Evolutionary conservation across 2,329 filamentous ascomycete genomes (phyloP), one percentile per base, ranked within the genome.

Genomic region (Clarireedia sp.): DNA sequence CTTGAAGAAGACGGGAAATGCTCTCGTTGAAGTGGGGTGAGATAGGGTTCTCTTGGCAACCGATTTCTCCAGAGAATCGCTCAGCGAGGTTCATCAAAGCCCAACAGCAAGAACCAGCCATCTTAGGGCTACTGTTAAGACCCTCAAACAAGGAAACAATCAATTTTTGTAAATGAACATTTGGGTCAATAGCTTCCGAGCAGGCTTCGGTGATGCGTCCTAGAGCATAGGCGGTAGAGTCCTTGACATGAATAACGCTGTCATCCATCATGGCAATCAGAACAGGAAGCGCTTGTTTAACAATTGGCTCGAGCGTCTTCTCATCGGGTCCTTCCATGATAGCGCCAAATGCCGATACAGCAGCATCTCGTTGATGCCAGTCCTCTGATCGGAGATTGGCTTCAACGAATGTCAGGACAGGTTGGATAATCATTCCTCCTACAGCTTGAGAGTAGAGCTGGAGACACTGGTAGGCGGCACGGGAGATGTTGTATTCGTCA

Each of bases 321-420:
- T 95, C 89, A 57, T 97, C 94, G 1, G 94, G 94, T 24, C 94
- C 94, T 69, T 99, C 94, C 91, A 99, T 96, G 66, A 99, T 97
- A 63, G 91, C 94, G 60, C 94, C 94, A 64, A 99, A 97, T 17
- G 94, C 91, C 57, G 94, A 96, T 33, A 99, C 94, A 50, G 94
- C 91, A 52, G 94, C 94, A 75, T 99, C 94, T 65, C 94, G 85
- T 71, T 85, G 82, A 71, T 95, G 91, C 94, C 94, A 99, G 72
- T 97, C 90, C 55, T 96, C 90, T 57, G 83, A 82, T 62, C 90
- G 86, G 50, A 99, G 81, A 74, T 97, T 91, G 66, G 81, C 79
- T 77, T 99, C 94, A 51, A 99, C 92, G 68, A 97, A 99, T 57
- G 81, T 74, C 55, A 99, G 83, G 29, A 99, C 92, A 7, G 90